Base-by-base conservation (phyloP, 768 basidiomycete genomes). In the Mycena venus region DNA sequence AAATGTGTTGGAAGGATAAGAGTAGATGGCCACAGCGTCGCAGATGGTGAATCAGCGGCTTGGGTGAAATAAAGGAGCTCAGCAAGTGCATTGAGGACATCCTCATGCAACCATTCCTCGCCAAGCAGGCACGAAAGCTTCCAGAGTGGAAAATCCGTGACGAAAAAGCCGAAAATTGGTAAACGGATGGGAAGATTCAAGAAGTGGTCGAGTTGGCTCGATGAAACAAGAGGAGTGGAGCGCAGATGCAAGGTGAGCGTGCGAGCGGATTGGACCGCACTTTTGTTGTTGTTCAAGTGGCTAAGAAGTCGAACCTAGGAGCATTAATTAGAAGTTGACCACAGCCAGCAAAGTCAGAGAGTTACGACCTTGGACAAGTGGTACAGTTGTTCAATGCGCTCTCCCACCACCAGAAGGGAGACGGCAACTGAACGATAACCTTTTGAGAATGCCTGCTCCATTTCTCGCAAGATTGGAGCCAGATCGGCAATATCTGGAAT, bases 41-140 rank as follows among this genome's bases (percentile, higher is more conserved):
- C 61, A 6, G 21, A 21, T 14, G 51, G 25, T 12, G 53, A 58
- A n/a, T 8, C 9, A 0, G 56, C 53, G 19, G 42, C 61, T 4
- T 27, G 51, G 11, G 60, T n/a, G 25, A 64, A 65, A 31, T 72
- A 72, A 1, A 72, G 23, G 0, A 72, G 62, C 29, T 65, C 63
- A 1, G 32, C 42, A 1, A 58, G 36, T 2, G 70, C 63, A 29
- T 72, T 65, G 3, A 72, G 34, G n/a, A 72, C 62, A 34, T 72
- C 70, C n/a, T 71, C 70, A 3, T 63, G 51, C 8, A 72, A 34
- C 71, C 71, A 72, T 11, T 59, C 31, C 31, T 72, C 71, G 1
- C 64, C 32, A 3, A 72, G 71, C 0, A 72, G 36, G 29, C 71
- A 72, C 15, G 58, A 60, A 9, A 72, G 34, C 19, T 64, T 71